Evolutionary conservation across 352 stramenopile genomes (phyloP).

Genomic region (Blastocystis sp.): DNA sequence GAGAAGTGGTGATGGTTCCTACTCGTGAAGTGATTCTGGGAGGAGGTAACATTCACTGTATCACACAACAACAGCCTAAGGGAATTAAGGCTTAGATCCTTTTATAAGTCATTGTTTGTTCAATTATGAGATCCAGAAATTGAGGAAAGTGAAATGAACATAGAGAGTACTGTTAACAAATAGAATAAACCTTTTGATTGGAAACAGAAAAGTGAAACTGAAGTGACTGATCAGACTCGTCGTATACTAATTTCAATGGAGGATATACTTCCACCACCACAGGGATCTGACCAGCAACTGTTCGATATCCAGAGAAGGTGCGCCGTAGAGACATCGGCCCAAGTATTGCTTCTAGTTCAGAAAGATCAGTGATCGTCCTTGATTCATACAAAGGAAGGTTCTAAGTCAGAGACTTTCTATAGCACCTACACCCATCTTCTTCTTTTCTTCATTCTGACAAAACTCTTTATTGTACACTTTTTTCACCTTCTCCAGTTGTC

Average conservation of each 20-base stretch:
- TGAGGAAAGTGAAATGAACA: neutral
- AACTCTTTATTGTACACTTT: neutral
- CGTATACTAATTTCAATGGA: constrained; percentile 16
- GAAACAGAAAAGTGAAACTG: constrained; percentile 45
- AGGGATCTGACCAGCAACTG: constrained; percentile 12
- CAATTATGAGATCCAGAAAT: neutral
- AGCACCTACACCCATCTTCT: neutral
- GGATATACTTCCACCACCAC: neutral
- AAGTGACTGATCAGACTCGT: neutral
- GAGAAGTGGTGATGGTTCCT: constrained; percentile 67
- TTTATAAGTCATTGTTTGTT: constrained; percentile 6
- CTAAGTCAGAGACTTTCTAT: neutral
- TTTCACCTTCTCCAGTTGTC: neutral
- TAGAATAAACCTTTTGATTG: neutral
- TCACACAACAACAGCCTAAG: constrained; percentile 69
- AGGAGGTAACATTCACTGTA: constrained; percentile 74
- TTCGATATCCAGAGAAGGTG: constrained; percentile 19
- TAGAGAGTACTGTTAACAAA: neutral
- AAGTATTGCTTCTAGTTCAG: neutral
- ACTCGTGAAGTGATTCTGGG: constrained; percentile 70
- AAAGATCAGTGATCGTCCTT: neutral
- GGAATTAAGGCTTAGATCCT: constrained; percentile 47
- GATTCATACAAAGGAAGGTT: constrained; percentile 28
- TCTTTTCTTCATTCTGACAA: neutral
- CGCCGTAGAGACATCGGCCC: constrained; percentile 8